phyloP scores from a whole-genome alignment of 78 protist genomes.

The Parvularia atlantis region DNA sequence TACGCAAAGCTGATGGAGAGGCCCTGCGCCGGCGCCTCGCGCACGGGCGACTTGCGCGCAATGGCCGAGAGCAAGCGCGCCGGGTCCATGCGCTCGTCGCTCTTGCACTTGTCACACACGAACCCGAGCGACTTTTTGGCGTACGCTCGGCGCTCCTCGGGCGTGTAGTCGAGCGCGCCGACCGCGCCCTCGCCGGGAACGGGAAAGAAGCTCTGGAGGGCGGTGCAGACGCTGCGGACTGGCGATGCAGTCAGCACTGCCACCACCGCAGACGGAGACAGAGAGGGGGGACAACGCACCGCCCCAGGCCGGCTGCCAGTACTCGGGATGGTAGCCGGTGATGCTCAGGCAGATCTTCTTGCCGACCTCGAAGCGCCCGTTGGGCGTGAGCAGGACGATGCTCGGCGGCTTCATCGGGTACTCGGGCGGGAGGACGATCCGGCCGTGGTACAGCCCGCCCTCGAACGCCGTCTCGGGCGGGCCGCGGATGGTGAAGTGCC shows the following conservation, averaged over 20 bases:
- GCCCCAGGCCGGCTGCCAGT: slow-evolving; percentile 92
- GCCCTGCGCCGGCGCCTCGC: too few relatives aligned
- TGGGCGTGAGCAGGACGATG: slow-evolving; percentile 77
- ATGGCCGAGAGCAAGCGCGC: too few relatives aligned
- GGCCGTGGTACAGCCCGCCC: slow-evolving; percentile 90
- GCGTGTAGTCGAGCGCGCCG: background rate
- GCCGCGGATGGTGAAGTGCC: slow-evolving; percentile 94
- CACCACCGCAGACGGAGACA: background rate
- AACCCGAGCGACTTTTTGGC: too few relatives aligned
- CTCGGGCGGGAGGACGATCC: slow-evolving; percentile 78
- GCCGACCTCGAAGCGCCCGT: slow-evolving; percentile 76
- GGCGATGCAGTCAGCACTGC: background rate
- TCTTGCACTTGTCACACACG: too few relatives aligned
- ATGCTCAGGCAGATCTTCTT: slow-evolving; percentile 78
- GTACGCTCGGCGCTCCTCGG: slow-evolving; percentile 50
- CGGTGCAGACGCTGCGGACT: background rate
- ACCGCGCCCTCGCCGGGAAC: background rate
- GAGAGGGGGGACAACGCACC: slow-evolving; percentile 17
- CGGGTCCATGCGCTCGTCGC: too few relatives aligned
- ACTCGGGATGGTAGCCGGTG: slow-evolving; percentile 84
- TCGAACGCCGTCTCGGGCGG: slow-evolving; percentile 67
- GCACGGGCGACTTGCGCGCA: too few relatives aligned
- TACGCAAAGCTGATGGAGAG: too few relatives aligned
- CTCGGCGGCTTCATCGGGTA: slow-evolving; percentile 85
- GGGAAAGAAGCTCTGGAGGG: background rate